These are phyloP conservation scores for Isoetes engelmannii DNA, from an alignment of 83 land plant species.

Conservation along the genomic window DNA sequence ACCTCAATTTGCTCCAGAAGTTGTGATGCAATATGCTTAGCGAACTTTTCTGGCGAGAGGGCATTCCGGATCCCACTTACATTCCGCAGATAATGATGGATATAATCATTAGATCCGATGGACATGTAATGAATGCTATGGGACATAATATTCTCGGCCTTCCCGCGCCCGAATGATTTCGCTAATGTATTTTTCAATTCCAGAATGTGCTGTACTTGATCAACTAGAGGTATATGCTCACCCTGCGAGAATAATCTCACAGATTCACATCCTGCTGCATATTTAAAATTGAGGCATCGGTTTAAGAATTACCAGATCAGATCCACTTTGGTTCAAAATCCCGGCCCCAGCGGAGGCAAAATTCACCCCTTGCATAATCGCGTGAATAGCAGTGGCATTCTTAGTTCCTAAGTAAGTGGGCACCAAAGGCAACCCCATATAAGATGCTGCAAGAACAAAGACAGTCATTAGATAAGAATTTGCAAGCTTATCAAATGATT, in stretches of 20 bases:
- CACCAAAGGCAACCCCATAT: too few relatives aligned
- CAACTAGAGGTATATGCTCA: conserved; percentile 49
- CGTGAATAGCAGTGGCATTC: too few relatives aligned
- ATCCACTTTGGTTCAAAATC: conserved; percentile 53
- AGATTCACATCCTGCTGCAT: too few relatives aligned
- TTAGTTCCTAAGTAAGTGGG: too few relatives aligned
- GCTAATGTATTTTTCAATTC: conserved; percentile 44
- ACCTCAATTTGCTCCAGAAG: conserved; percentile 52
- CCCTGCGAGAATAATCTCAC: conserved; percentile 53
- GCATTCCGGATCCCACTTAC: conserved; percentile 37
- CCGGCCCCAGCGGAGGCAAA: conserved; percentile 84
- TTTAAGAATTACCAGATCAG: conserved; percentile 68
- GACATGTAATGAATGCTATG: conserved; percentile 59
- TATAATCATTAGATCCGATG: conserved; percentile 68
- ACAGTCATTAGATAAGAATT: too few relatives aligned
- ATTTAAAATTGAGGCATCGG: too few relatives aligned
- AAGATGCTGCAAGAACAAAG: too few relatives aligned
- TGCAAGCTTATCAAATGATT: too few relatives aligned
- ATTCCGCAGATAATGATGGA: conserved; percentile 65
- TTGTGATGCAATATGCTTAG: conserved; percentile 35
- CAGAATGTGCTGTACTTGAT: conserved; percentile 57
- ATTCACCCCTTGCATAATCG: conserved; percentile 64
- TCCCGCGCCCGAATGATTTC: conserved; percentile 36
- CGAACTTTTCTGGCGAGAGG: conserved; percentile 53
- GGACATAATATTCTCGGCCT: conserved; percentile 35